A percentile compares a stretch with the other conserved stretches of the same genome.
phyloP scores from a whole-genome alignment of 148 eudicot species.

The Euryodendron excelsum region DNA sequence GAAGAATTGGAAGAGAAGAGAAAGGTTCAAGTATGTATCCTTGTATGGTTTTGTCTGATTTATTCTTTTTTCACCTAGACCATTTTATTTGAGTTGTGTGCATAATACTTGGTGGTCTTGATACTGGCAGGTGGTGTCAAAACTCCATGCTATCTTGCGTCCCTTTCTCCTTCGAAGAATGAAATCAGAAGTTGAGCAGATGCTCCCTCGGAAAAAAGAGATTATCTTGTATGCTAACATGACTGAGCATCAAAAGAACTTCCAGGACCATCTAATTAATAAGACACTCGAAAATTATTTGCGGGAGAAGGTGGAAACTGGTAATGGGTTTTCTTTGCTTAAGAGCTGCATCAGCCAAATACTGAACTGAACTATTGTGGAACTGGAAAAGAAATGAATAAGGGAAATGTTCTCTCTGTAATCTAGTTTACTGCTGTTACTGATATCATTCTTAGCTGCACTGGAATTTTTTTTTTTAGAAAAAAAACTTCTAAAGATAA shows the following conservation, averaged over 20 bases:
- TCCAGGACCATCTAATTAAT: constrained; percentile 81
- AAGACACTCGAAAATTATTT: constrained; percentile 61
- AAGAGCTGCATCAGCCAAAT: not conserved
- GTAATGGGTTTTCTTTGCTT: constrained; percentile 30
- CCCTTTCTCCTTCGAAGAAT: constrained; percentile 93
- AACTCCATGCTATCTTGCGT: constrained; percentile 89
- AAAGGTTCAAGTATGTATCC: constrained; percentile 57
- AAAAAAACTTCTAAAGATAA: no score
- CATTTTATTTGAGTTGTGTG: not conserved
- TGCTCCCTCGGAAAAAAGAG: constrained; percentile 93
- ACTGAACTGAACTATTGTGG: no score
- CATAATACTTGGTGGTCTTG: constrained; percentile 4
- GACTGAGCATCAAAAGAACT: constrained; percentile 82
- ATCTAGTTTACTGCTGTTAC: not conserved
- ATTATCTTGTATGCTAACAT: constrained; percentile 82
- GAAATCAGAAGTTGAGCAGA: constrained; percentile 82
- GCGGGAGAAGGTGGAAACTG: constrained; percentile 38
- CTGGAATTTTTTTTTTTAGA: no score
- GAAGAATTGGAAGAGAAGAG: constrained; percentile 85
- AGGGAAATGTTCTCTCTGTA: not conserved
- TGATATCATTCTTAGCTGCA: not conserved
- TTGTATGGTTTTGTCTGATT: not conserved
- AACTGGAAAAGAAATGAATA: not conserved
- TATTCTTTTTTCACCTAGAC: constrained; percentile 1
- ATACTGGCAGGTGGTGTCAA: constrained; percentile 70